A percentile compares a stretch with the other conserved stretches of the same genome.
Evolutionary conservation across 2,329 filamentous ascomycete genomes (phyloP).

Genomic region (Pseudonectria foliicola): DNA sequence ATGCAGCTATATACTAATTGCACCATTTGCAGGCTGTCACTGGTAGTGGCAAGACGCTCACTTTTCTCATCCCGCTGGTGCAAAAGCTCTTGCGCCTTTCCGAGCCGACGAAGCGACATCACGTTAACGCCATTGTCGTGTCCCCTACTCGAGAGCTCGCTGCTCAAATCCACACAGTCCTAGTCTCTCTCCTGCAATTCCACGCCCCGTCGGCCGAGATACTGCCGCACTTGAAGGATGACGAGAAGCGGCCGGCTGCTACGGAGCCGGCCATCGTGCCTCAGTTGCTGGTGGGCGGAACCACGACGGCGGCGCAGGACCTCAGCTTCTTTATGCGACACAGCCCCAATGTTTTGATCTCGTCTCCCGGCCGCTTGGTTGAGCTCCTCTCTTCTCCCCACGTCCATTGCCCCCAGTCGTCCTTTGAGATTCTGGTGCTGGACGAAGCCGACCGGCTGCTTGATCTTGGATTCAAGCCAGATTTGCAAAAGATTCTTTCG

Average conservation of each 20-base stretch:
- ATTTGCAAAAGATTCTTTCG: constrained; percentile 77
- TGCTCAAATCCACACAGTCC: constrained; percentile 78
- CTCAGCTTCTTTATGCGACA: constrained; percentile 75
- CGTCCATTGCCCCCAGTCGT: constrained; percentile 79
- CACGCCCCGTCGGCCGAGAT: constrained; percentile 70
- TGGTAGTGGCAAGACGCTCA: constrained; percentile 82
- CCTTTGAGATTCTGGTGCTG: constrained; percentile 85
- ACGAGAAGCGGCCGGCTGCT: constrained; percentile 47
- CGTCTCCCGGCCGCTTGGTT: constrained; percentile 81
- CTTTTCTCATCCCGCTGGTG: constrained; percentile 77
- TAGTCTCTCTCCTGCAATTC: constrained; percentile 71
- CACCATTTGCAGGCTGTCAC: constrained; percentile 62
- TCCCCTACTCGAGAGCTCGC: constrained; percentile 88
- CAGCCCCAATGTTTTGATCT: constrained; percentile 83
- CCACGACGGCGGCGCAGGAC: constrained; percentile 73
- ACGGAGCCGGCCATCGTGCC: constrained; percentile 58
- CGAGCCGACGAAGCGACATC: constrained; percentile 79
- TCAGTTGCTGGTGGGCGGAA: constrained; percentile 81
- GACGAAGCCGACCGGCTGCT: constrained; percentile 92
- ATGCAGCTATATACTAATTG: constrained; percentile 3
- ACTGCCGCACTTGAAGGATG: constrained; percentile 46
- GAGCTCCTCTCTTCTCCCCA: constrained; percentile 81
- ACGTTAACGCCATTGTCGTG: constrained; percentile 85
- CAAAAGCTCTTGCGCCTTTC: constrained; percentile 74
- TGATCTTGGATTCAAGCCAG: constrained; percentile 89